These are phyloP conservation scores for Gleditsia sinensis DNA, from an alignment of 306 rosid genomes.

Conservation along the genomic window DNA sequence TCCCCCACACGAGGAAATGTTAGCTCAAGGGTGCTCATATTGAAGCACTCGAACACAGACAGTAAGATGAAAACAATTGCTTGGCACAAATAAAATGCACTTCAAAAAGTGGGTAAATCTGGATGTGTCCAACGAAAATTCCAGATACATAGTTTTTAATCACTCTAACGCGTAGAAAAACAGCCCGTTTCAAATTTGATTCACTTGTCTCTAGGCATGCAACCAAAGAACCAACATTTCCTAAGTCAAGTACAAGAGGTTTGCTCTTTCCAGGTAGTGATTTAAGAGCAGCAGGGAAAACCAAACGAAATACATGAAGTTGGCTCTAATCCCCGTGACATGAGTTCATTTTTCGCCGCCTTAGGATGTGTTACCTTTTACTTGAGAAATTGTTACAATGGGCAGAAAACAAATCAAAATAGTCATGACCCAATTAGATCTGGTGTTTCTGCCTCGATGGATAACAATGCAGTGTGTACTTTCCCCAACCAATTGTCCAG, in stretches of 20 bases:
- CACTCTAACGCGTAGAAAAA: slow-evolving; percentile 54
- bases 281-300: slow-evolving; percentile 52
- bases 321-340: slow-evolving; percentile 49
- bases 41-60: background rate
- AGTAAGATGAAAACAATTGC: background rate
- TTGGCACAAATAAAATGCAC: slow-evolving; percentile 34
- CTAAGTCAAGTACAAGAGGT: slow-evolving; percentile 56
- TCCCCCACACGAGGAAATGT: too few relatives aligned
- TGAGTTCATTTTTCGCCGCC: slow-evolving; percentile 42
- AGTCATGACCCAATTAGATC: slow-evolving; percentile 86
- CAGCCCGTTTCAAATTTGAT: slow-evolving; percentile 44
- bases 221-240: slow-evolving; percentile 62
- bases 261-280: slow-evolving; percentile 57
- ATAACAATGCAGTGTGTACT: slow-evolving; percentile 82
- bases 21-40: background rate
- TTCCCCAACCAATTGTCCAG: slow-evolving; percentile 84
- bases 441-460: slow-evolving; percentile 98
- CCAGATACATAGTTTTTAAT: slow-evolving; percentile 48
- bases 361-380: slow-evolving; percentile 38
- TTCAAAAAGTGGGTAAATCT: slow-evolving; percentile 38
- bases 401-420: slow-evolving; percentile 42
- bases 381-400: slow-evolving; percentile 54
- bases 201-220: slow-evolving; percentile 55
- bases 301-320: slow-evolving; percentile 49
- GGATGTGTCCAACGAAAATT: slow-evolving; percentile 47